A percentile compares a stretch with the other conserved stretches of the same genome.
These are phyloP conservation scores for Diplodia corticola DNA, from an alignment of 2,329 filamentous ascomycete genomes.

Conservation along the genomic window DNA sequence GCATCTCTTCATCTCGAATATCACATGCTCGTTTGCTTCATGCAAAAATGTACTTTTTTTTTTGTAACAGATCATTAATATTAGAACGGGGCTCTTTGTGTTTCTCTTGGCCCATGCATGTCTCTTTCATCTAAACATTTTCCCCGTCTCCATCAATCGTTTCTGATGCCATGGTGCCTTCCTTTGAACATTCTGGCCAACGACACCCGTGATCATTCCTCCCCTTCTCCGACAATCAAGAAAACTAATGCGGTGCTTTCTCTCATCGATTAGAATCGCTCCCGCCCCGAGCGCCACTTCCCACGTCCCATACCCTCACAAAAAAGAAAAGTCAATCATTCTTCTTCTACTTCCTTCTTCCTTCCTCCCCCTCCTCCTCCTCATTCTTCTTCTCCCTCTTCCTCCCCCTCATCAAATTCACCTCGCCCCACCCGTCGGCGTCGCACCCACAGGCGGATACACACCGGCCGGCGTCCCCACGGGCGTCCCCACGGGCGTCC, in stretches of 20 bases:
- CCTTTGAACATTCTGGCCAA: background rate
- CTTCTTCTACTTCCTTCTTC: too few relatives aligned
- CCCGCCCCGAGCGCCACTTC: too few relatives aligned
- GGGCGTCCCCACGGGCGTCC: background rate
- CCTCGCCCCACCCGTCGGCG: background rate
- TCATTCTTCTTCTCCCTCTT: too few relatives aligned
- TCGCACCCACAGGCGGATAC: background rate
- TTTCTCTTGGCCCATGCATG: background rate
- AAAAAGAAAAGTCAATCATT: too few relatives aligned
- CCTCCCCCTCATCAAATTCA: too few relatives aligned
- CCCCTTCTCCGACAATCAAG: too few relatives aligned
- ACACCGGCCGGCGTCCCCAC: background rate
- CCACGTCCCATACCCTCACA: too few relatives aligned
- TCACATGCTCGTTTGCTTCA: background rate
- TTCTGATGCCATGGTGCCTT: background rate
- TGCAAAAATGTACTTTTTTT: background rate
- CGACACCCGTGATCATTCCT: too few relatives aligned
- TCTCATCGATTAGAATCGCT: too few relatives aligned
- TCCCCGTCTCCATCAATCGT: background rate
- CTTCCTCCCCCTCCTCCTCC: too few relatives aligned
- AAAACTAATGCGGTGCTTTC: too few relatives aligned
- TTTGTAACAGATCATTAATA: background rate
- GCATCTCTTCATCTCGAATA: background rate
- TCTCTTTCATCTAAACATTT: background rate
- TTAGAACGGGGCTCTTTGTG: background rate